A percentile compares a stretch with the other conserved stretches of the same genome.
Conservation (phyloP, 179 eudicot genomes). For the Gypsophila paniculata region DNA sequence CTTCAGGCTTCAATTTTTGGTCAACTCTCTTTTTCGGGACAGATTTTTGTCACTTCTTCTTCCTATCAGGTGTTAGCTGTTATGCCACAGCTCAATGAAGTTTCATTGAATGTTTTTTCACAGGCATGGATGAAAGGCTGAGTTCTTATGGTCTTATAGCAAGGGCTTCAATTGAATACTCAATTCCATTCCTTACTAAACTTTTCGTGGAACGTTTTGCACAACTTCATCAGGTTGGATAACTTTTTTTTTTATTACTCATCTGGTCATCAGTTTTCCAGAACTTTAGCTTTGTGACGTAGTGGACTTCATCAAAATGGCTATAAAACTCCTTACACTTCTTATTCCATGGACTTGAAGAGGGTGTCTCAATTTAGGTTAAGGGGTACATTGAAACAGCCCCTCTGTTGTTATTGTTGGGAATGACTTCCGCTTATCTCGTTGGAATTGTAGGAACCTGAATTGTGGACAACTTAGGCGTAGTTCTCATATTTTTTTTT, state of each 20-base stretch:
- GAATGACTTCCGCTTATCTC: neutral
- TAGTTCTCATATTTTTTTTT: neutral
- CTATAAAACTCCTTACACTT: neutral
- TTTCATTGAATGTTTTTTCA: conserved; percentile 19
- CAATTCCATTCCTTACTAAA: conserved; percentile 69
- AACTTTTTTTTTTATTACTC: conserved; percentile 23
- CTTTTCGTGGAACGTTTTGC: conserved; percentile 64
- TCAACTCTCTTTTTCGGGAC: conserved; percentile 22
- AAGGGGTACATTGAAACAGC: neutral
- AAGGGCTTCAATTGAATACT: conserved; percentile 63
- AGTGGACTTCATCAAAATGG: neutral
- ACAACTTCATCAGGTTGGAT: conserved; percentile 70
- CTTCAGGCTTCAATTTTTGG: conserved; percentile 83
- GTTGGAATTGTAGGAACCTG: neutral
- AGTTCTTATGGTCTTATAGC: conserved; percentile 92
- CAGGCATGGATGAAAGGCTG: conserved; percentile 98
- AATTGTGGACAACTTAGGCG: neutral
- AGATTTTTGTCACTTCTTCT: conserved; percentile 9
- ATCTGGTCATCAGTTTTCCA: neutral
- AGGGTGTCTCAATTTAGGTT: neutral
- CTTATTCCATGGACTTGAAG: conserved; percentile 11
- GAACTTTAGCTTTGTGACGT: neutral
- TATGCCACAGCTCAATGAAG: conserved; percentile 8
- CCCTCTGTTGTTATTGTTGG: neutral
- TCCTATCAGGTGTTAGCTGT: conserved; percentile 3